Evolutionary conservation across 805 yeast genomes (phyloP).

Genomic region (Candida silvicultrix): DNA sequence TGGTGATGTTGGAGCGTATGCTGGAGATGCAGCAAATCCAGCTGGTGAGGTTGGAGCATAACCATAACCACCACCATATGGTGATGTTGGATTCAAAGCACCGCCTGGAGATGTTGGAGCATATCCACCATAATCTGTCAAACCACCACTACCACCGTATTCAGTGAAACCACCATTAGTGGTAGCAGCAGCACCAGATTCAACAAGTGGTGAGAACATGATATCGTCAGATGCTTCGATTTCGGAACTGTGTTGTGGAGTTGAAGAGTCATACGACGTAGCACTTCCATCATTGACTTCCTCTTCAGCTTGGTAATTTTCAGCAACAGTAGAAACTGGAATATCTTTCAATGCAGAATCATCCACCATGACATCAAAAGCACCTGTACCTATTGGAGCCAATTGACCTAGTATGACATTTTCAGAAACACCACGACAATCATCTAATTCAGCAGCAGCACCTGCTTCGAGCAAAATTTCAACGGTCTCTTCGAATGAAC

Average conservation of each 20-base stretch:
- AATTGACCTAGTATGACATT: conserved; percentile 96
- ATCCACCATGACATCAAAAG: conserved; percentile 92
- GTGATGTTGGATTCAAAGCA: conserved; percentile 39
- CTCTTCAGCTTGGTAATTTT: conserved; percentile 30
- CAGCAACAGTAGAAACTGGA: conserved; percentile 29
- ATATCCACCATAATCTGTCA: conserved; percentile 40
- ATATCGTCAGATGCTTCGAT: conserved; percentile 61
- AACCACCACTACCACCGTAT: conserved; percentile 44
- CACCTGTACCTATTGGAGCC: conserved; percentile 98
- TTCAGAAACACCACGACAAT: conserved; percentile 97
- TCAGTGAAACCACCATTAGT: conserved; percentile 74
- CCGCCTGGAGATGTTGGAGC: conserved; percentile 58
- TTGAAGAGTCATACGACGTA: conserved; percentile 65
- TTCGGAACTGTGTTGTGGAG: conserved; percentile 65
- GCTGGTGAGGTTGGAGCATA: conserved; percentile 42
- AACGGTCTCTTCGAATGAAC: conserved; percentile 98
- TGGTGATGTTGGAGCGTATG: conserved; percentile 66
- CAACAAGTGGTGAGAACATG: conserved; percentile 89
- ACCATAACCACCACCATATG: conserved; percentile 34
- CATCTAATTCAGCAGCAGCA: conserved; percentile 95
- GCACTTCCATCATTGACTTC: conserved; percentile 63
- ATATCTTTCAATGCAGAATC: conserved; percentile 67
- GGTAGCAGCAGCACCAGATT: conserved; percentile 68
- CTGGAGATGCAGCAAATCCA: conserved; percentile 49
- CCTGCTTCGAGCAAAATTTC: conserved; percentile 97